Evolutionary conservation across 805 yeast species (phyloP).

Genomic region (Saccharomycopsis synnaedendra): DNA sequence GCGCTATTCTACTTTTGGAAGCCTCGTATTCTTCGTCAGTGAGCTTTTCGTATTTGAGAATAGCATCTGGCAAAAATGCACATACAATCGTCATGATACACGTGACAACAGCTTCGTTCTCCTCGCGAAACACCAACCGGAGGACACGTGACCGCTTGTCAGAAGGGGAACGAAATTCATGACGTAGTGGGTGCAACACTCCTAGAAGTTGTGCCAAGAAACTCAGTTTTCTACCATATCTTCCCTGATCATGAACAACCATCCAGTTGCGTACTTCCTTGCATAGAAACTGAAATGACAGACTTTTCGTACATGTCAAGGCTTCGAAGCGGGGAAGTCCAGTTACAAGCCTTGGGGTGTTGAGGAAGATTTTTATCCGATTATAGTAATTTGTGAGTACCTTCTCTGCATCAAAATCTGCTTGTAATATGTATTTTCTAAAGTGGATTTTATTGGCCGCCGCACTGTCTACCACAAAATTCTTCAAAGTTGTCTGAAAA

Average conservation of each 20-base stretch:
- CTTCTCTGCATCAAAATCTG: constrained; percentile 9
- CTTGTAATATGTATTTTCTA: constrained; percentile 9
- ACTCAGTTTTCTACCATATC: neutral
- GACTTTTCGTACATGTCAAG: neutral
- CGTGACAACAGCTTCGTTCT: constrained; percentile 8
- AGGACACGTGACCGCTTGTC: constrained; percentile 8
- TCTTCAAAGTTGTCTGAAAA: too few relatives aligned
- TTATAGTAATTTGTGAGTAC: constrained; percentile 12
- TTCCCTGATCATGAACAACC: constrained; percentile 12
- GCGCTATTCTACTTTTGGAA: neutral
- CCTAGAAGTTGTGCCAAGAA: constrained; percentile 11
- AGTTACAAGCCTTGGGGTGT: constrained; percentile 15
- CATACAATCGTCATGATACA: constrained; percentile 10
- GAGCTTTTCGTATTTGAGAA: constrained; percentile 11
- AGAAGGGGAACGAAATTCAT: constrained; percentile 3
- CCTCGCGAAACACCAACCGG: constrained; percentile 8
- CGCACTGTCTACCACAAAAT: constrained; percentile 12
- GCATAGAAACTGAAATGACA: constrained; percentile 7
- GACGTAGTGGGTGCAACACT: constrained; percentile 7
- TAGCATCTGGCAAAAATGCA: constrained; percentile 13
- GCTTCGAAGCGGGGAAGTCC: constrained; percentile 9
- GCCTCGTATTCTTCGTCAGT: constrained; percentile 2
- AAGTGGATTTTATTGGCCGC: constrained; percentile 11
- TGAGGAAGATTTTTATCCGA: constrained; percentile 13
- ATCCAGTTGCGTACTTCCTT: constrained; percentile 16